A percentile compares a stretch with the other conserved stretches of the same genome.
Conservation (phyloP, 192 early-diverging fungal genomes). For the Dissophora ornata region DNA sequence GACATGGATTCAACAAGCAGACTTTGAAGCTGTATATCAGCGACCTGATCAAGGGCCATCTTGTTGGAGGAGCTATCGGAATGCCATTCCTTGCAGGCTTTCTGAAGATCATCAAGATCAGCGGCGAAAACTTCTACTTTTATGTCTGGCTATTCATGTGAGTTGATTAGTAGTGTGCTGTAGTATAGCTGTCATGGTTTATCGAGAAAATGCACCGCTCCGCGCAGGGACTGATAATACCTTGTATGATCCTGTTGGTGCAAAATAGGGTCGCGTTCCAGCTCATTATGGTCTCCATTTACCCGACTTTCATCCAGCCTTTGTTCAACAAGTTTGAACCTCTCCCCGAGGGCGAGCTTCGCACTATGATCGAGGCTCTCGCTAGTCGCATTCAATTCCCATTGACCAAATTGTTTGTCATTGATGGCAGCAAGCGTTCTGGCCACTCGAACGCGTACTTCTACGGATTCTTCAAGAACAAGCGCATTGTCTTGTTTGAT, state of each 20-base stretch:
- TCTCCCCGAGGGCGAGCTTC: constrained; percentile 84
- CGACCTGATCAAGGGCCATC: constrained; percentile 80
- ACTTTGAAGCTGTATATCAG: constrained; percentile 82
- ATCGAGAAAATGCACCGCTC: no score
- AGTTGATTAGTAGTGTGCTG: constrained; percentile 4
- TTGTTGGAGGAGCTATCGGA: constrained; percentile 78
- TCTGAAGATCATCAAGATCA: constrained; percentile 82
- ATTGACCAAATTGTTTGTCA: constrained; percentile 93
- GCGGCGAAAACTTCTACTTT: constrained; percentile 87
- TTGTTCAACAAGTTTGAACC: constrained; percentile 96
- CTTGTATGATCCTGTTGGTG: no score
- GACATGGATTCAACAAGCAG: constrained; percentile 97
- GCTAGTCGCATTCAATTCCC: constrained; percentile 88
- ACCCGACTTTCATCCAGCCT: constrained; percentile 96
- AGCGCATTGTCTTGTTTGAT: constrained; percentile 96
- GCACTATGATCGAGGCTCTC: constrained; percentile 82
- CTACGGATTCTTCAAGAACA: constrained; percentile 95
- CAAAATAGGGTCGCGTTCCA: constrained; percentile 76
- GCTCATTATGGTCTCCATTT: constrained; percentile 82
- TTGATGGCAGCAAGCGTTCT: constrained; percentile 93
- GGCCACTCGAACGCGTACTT: constrained; percentile 97
- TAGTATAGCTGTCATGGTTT: no score
- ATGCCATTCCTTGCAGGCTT: constrained; percentile 83
- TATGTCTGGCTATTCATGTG: constrained; percentile 94
- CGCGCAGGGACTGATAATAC: no score